Evolutionary conservation across 2,329 filamentous ascomycete species (phyloP).

Genomic region (Pseudomassariella vexata): DNA sequence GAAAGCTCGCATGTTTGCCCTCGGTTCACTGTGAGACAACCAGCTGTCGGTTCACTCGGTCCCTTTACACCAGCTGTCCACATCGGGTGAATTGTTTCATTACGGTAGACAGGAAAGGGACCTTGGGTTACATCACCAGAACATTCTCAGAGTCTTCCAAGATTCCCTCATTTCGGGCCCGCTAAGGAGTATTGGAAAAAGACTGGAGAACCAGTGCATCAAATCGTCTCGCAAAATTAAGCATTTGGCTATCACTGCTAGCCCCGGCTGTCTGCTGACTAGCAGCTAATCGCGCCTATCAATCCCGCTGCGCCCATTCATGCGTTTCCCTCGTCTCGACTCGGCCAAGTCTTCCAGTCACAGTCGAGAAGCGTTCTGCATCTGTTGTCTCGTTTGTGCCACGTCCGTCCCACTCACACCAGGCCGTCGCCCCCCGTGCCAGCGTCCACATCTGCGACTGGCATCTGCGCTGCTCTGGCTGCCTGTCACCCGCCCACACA

Average conservation of each 20-base stretch:
- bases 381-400: background rate
- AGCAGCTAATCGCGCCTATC: background rate
- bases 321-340: no score
- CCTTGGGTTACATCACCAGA: background rate
- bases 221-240: no score
- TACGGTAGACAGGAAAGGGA: background rate
- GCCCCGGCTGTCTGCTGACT: slow-evolving; percentile 1
- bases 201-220: background rate
- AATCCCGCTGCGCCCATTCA: no score
- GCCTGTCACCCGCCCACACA: background rate
- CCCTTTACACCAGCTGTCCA: background rate
- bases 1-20: no score
- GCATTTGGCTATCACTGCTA: background rate
- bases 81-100: background rate
- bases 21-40: no score
- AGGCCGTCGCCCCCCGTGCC: no score
- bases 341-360: no score
- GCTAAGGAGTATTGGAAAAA: background rate
- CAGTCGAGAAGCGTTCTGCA: no score
- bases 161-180: background rate
- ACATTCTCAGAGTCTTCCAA: background rate
- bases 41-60: no score
- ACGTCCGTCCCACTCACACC: slow-evolving; percentile 1
- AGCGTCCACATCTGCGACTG: background rate
- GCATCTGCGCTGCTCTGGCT: background rate